Conservation (phyloP, 176 grass and related monocot species). For the Carex cristatella region DNA sequence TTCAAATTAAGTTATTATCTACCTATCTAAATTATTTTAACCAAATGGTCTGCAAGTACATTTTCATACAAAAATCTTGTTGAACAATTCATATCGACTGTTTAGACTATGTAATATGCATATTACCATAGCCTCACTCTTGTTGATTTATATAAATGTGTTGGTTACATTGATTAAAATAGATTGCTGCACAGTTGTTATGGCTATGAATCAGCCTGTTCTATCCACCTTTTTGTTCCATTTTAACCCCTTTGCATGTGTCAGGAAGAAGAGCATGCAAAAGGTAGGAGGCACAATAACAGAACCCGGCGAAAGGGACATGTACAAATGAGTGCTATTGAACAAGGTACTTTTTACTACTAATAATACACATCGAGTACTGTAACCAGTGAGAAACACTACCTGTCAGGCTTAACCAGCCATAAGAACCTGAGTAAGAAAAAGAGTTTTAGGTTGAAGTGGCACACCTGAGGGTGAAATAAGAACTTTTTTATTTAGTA, state of each 20-base stretch:
- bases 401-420: not conserved
- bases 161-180: not conserved
- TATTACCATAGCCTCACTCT: too few species aligned
- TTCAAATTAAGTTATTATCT: too few species aligned
- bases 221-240: not conserved
- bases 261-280: conserved; percentile 29
- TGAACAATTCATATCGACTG: too few species aligned
- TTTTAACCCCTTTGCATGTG: not conserved
- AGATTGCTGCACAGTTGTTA: not conserved
- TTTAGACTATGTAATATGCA: too few species aligned
- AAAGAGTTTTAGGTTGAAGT: not conserved
- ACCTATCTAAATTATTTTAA: too few species aligned
- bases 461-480: not conserved
- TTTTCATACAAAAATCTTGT: too few species aligned
- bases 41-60: too few species aligned
- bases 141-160: not conserved
- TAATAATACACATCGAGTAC: not conserved
- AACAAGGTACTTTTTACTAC: conserved; percentile 31
- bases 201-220: not conserved
- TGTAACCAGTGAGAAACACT: not conserved
- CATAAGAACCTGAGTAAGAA: not conserved
- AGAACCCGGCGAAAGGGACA: conserved; percentile 40
- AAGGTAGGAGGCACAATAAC: conserved; percentile 41
- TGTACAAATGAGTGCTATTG: conserved; percentile 36
- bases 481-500: not conserved